Evolutionary conservation across 805 yeast genomes (phyloP), one percentile per base, ranked within the genome.

Genomic region (Ogataea parapolymorpha): DNA sequence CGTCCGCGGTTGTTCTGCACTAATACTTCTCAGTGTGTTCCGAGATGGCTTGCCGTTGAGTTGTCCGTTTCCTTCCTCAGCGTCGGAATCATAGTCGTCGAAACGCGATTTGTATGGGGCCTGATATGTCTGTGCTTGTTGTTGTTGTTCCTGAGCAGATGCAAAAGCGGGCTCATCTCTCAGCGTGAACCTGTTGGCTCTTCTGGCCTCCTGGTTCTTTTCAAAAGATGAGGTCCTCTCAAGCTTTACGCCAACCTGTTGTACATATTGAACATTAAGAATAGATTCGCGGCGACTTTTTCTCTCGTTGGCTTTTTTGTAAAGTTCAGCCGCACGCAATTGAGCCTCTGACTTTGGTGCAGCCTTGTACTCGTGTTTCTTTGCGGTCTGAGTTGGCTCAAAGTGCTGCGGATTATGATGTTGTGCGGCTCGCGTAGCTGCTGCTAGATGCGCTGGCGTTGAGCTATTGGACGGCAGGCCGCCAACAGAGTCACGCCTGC

Each of bases 1-100:
- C 29, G 20, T 39, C 41, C 24, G 41, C 32, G 45, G 16, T 40
- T 51, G 49, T 7, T 39, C 42, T 1, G 41, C 46, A 30, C 66
- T 53, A 10, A 58, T 40, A n/a, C 59, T 53, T 41, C 68, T 58
- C 16, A 60, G 32, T 0, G 62, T 43, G 3, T 48, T 41, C 11
- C 44, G 17, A 4, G 53, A 37, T 12, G 56, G 54, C 35, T 44
- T 46, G 17, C 17, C 29, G 22, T 50, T 53, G 46, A 42, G 18
- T 11, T 17, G n/a, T 18, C 15, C 26, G 18, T 10, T 62, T 5
- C 17, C 13, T n/a, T 37, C 32, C 16, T 44, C 48, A 18, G 26
- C 10, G 12, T 72, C 78, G 11, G 82, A 80, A 52, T 80, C 85
- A 3, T 85, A 79, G 54, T 82, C 88, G 5, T 67, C 68, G 46